phyloP scores from a whole-genome alignment of 1,139 yeast genomes.

The Pichia kudriavzevii region DNA sequence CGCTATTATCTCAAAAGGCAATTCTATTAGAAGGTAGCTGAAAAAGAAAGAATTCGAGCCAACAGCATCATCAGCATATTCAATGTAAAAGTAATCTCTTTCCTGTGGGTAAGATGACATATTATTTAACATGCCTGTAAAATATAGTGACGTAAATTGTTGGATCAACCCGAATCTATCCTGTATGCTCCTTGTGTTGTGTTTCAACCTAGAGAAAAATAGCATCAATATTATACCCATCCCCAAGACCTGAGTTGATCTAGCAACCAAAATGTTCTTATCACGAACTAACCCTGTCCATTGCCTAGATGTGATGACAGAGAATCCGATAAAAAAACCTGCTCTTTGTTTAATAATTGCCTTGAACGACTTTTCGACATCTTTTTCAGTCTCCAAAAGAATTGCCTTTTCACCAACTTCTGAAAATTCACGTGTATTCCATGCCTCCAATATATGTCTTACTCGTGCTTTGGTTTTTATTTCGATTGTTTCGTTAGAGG shows the following conservation, averaged over 20 bases:
- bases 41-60: constrained; percentile 59
- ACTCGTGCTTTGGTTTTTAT: constrained; percentile 35
- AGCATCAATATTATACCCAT: constrained; percentile 61
- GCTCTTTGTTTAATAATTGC: constrained; percentile 28
- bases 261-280: constrained; percentile 54
- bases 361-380: constrained; percentile 18
- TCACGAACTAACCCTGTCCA: constrained; percentile 50
- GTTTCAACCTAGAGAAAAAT: constrained; percentile 62
- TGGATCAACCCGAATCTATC: constrained; percentile 73
- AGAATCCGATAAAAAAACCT: constrained; percentile 31
- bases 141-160: constrained; percentile 64
- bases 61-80: constrained; percentile 66
- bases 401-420: constrained; percentile 2
- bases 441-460: constrained; percentile 31
- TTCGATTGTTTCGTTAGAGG: constrained; percentile 37
- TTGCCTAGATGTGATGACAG: constrained; percentile 39
- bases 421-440: constrained; percentile 27
- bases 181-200: constrained; percentile 49
- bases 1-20: constrained; percentile 66
- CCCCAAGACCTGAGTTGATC: constrained; percentile 60
- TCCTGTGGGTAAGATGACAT: constrained; percentile 69
- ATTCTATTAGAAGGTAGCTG: constrained; percentile 58
- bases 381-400: constrained; percentile 10
- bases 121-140: constrained; percentile 73
- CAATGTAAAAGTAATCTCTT: constrained; percentile 70